Evolutionary conservation across 169 alveolate species (phyloP).

Genomic region (Eimeria falciformis): DNA sequence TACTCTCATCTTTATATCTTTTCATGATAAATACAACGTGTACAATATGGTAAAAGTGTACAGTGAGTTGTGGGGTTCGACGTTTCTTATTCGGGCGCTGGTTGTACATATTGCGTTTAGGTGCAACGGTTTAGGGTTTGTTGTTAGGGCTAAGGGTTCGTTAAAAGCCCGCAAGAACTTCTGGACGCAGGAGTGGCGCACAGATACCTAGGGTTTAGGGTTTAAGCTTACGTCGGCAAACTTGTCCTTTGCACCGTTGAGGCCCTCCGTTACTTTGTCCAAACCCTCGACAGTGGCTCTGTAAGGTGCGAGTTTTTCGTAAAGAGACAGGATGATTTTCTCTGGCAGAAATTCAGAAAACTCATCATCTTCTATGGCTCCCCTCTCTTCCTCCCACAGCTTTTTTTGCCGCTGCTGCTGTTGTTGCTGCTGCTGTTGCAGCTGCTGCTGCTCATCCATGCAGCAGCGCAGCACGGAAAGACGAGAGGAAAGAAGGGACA

Average conservation of each 20-base stretch:
- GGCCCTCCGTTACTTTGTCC: background rate
- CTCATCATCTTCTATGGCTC: background rate
- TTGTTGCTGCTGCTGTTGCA: constrained; percentile 36
- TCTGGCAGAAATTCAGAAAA: background rate
- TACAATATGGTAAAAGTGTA: no score
- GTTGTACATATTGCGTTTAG: no score
- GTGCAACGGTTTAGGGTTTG: no score
- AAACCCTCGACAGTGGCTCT: background rate
- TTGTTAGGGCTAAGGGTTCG: no score
- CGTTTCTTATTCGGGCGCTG: no score
- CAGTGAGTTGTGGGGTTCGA: no score
- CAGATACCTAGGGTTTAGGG: constrained; percentile 3
- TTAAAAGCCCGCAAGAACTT: no score
- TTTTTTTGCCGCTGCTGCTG: constrained; percentile 57
- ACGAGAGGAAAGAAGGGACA: constrained; percentile 17
- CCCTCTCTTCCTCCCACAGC: constrained; percentile 44
- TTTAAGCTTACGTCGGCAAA: constrained; percentile 7
- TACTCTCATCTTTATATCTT: no score
- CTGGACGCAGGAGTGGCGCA: no score
- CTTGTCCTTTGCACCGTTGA: background rate
- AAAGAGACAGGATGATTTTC: constrained; percentile 1
- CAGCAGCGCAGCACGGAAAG: constrained; percentile 41
- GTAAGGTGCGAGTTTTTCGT: background rate
- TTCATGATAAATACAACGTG: no score
- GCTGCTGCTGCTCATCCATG: constrained; percentile 27